phyloP scores from a whole-genome alignment of 169 alveolate genomes.

The Eimeria falciformis region DNA sequence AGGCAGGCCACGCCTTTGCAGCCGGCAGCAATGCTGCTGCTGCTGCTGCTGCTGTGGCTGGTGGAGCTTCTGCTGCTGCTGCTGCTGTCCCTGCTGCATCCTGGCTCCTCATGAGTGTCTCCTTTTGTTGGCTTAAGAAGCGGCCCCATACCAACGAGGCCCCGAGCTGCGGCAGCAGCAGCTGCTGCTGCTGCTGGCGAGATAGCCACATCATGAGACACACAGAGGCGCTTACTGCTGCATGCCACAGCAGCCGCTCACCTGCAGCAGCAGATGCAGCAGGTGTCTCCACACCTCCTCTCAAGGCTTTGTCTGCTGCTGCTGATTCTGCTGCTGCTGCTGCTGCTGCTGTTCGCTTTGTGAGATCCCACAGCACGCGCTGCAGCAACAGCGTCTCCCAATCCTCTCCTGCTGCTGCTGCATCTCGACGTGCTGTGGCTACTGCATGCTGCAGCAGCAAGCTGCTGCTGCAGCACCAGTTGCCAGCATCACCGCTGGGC shows the following conservation, averaged over 20 bases:
- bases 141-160: slow-evolving; percentile 63
- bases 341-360: slow-evolving; percentile 49
- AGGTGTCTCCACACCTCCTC: neutral
- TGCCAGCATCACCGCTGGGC: slow-evolving; percentile 30
- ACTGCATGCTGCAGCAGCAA: slow-evolving; percentile 60
- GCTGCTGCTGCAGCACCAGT: slow-evolving; percentile 47
- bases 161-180: slow-evolving; percentile 60
- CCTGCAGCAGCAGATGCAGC: slow-evolving; percentile 44
- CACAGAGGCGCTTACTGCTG: slow-evolving; percentile 55
- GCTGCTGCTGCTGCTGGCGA: slow-evolving; percentile 41
- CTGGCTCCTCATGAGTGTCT: slow-evolving; percentile 17
- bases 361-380: neutral
- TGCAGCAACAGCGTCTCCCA: slow-evolving; percentile 13
- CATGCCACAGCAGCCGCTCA: slow-evolving; percentile 12
- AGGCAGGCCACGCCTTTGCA: slow-evolving; percentile 22
- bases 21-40: slow-evolving; percentile 27
- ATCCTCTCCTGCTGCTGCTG: slow-evolving; percentile 46
- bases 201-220: slow-evolving; percentile 44
- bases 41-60: slow-evolving; percentile 51
- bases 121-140: slow-evolving; percentile 36
- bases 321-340: slow-evolving; percentile 21
- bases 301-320: neutral
- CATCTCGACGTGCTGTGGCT: slow-evolving; percentile 19
- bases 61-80: slow-evolving; percentile 44
- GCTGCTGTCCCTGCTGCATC: neutral